phyloP scores from a whole-genome alignment of 2,329 filamentous ascomycete species.

The Nothophoma quercina region DNA sequence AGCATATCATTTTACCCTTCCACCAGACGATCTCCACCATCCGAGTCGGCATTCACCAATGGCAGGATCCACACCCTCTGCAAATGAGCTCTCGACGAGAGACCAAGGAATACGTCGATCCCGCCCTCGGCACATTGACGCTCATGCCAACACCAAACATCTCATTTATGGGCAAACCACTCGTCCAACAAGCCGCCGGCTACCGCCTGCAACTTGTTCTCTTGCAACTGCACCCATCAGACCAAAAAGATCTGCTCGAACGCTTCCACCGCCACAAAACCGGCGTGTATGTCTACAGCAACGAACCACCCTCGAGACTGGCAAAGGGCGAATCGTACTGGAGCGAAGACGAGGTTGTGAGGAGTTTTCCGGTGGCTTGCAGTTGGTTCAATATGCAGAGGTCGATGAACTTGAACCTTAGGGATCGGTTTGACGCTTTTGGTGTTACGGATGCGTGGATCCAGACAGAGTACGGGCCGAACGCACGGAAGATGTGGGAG shows the following conservation, averaged over 20 bases:
- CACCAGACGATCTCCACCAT: conserved; percentile 7
- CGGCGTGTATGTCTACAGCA: conserved; percentile 12
- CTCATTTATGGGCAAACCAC: conserved; percentile 10
- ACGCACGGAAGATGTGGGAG: conserved; percentile 7
- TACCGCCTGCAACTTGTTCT: conserved; percentile 13
- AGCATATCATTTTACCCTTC: conserved; percentile 9
- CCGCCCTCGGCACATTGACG: neutral
- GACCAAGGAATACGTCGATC: conserved; percentile 1
- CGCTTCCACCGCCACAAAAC: conserved; percentile 16
- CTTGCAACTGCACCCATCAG: conserved; percentile 6
- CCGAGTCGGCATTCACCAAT: conserved; percentile 14
- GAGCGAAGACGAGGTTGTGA: neutral
- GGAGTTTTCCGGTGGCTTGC: conserved; percentile 1
- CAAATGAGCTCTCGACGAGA: conserved; percentile 13
- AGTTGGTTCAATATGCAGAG: conserved; percentile 21
- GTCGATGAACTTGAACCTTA: conserved; percentile 11
- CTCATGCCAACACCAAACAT: conserved; percentile 12
- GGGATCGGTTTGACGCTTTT: conserved; percentile 11
- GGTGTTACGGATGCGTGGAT: conserved; percentile 19
- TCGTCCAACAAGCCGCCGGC: conserved; percentile 7
- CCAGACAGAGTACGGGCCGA: conserved; percentile 8
- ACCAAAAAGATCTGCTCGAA: conserved; percentile 9
- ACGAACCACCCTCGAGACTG: neutral
- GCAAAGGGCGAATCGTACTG: conserved; percentile 7
- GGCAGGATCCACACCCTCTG: conserved; percentile 10